These are phyloP conservation scores for Porpolomopsis calyptriformis DNA, from an alignment of 768 basidiomycete species.

Conservation along the genomic window DNA sequence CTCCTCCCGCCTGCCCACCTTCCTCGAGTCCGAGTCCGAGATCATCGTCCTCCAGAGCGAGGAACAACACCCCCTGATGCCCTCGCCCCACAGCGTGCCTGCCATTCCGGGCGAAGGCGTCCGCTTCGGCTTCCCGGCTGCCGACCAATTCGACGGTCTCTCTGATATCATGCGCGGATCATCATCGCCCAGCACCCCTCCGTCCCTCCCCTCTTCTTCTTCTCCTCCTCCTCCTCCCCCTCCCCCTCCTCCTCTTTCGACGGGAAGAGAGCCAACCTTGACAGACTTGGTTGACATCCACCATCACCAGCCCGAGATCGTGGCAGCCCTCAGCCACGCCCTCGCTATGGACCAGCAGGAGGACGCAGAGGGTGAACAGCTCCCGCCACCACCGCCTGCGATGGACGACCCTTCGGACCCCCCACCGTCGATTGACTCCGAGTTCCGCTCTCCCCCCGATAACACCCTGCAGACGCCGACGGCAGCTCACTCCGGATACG, in stretches of 20 bases:
- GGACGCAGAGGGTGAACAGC: constrained; percentile 30
- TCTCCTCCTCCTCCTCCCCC: too few species aligned
- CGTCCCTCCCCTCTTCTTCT: too few species aligned
- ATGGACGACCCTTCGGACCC: constrained; percentile 85
- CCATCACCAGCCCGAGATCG: constrained; percentile 38
- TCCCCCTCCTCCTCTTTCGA: too few species aligned
- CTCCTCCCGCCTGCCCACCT: constrained; percentile 54
- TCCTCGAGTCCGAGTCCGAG: constrained; percentile 70
- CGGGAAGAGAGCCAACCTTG: constrained; percentile 56
- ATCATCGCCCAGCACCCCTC: constrained; percentile 62
- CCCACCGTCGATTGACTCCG: constrained; percentile 80
- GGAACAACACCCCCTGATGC: constrained; percentile 28
- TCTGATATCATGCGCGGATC: constrained; percentile 54
- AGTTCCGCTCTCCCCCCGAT: constrained; percentile 50
- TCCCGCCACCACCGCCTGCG: constrained; percentile 70
- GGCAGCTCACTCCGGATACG: constrained; percentile 19
- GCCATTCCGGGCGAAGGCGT: constrained; percentile 63
- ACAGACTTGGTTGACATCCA: constrained; percentile 45
- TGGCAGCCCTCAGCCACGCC: constrained; percentile 47
- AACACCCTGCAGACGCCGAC: constrained; percentile 24
- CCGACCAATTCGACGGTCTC: constrained; percentile 77
- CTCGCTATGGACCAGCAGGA: constrained; percentile 46
- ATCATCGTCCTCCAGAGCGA: constrained; percentile 50
- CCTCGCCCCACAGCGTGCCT: constrained; percentile 21
- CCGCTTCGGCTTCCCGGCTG: constrained; percentile 60